Conservation (phyloP, 2,329 filamentous ascomycete species). For the Penicillium sp. region DNA sequence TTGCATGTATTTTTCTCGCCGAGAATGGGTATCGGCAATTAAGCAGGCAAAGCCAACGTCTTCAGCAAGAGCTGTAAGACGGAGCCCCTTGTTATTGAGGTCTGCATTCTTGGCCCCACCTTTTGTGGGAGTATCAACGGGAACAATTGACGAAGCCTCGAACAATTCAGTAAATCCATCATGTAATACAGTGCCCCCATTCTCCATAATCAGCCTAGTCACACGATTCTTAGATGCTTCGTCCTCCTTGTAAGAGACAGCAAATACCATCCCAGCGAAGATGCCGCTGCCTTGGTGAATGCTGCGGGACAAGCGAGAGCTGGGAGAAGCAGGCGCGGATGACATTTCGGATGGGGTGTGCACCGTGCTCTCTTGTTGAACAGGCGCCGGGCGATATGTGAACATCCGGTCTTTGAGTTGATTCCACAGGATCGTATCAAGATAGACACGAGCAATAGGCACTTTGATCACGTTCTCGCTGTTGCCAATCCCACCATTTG, state of each 20-base stretch:
- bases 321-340: constrained; percentile 47
- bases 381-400: constrained; percentile 22
- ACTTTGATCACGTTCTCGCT: constrained; percentile 37
- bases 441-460: constrained; percentile 44
- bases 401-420: constrained; percentile 42
- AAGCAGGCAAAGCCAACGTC: constrained; percentile 75
- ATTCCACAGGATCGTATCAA: constrained; percentile 48
- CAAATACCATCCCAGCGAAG: constrained; percentile 83
- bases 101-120: constrained; percentile 12
- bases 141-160: constrained; percentile 41
- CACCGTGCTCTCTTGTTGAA: constrained; percentile 18
- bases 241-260: constrained; percentile 68
- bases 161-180: constrained; percentile 83
- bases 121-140: constrained; percentile 28
- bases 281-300: constrained; percentile 42
- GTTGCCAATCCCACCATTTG: constrained; percentile 27
- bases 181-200: constrained; percentile 69
- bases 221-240: constrained; percentile 57
- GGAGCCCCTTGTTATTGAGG: constrained; percentile 40
- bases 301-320: constrained; percentile 47
- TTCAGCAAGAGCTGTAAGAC: constrained; percentile 52
- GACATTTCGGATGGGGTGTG: constrained; percentile 39
- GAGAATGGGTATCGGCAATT: constrained; percentile 80
- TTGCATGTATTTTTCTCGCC: constrained; percentile 90
- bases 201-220: constrained; percentile 61